Percentiles rank a stretch among this genome's conserved stretches.
phyloP scores from a whole-genome alignment of 768 basidiomycete genomes.

The Hydnomerulius pinastri region DNA sequence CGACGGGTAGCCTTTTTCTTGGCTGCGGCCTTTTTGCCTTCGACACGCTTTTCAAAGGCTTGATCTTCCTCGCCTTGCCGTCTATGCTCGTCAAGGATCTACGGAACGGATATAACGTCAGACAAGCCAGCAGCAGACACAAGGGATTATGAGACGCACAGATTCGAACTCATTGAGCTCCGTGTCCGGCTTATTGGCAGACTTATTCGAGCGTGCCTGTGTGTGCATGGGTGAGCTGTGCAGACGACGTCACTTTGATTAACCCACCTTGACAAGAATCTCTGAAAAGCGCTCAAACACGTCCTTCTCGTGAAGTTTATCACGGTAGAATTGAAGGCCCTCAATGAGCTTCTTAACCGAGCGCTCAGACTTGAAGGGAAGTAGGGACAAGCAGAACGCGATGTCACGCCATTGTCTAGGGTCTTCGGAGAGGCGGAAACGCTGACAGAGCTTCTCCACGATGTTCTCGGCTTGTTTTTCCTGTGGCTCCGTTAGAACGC shows the following conservation, averaged over 20 bases:
- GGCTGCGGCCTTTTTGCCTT: slow-evolving; percentile 79
- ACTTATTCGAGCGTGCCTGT: slow-evolving; percentile 87
- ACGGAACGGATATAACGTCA: slow-evolving; percentile 5
- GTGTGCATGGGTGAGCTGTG: not conserved
- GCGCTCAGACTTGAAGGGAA: slow-evolving; percentile 96
- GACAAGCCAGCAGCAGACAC: not conserved
- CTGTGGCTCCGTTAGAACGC: slow-evolving; percentile 39
- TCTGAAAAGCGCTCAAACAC: slow-evolving; percentile 86
- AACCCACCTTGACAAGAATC: slow-evolving; percentile 80
- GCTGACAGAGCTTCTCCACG: slow-evolving; percentile 96
- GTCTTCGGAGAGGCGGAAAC: slow-evolving; percentile 87
- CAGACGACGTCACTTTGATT: too few species aligned
- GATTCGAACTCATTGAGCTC: slow-evolving; percentile 95
- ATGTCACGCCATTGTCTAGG: slow-evolving; percentile 97
- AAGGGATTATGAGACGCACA: slow-evolving; percentile 39
- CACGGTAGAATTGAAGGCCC: slow-evolving; percentile 88
- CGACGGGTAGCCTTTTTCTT: slow-evolving; percentile 66
- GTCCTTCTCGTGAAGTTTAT: slow-evolving; percentile 87
- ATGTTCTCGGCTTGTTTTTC: slow-evolving; percentile 98
- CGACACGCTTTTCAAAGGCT: slow-evolving; percentile 83
- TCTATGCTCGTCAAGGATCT: slow-evolving; percentile 86
- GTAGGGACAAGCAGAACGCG: slow-evolving; percentile 88
- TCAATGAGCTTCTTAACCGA: slow-evolving; percentile 97
- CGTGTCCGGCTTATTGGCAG: slow-evolving; percentile 87
- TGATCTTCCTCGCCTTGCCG: slow-evolving; percentile 91